Conservation (phyloP, 2,329 filamentous ascomycete genomes). For the Coniochaeta sp. region DNA sequence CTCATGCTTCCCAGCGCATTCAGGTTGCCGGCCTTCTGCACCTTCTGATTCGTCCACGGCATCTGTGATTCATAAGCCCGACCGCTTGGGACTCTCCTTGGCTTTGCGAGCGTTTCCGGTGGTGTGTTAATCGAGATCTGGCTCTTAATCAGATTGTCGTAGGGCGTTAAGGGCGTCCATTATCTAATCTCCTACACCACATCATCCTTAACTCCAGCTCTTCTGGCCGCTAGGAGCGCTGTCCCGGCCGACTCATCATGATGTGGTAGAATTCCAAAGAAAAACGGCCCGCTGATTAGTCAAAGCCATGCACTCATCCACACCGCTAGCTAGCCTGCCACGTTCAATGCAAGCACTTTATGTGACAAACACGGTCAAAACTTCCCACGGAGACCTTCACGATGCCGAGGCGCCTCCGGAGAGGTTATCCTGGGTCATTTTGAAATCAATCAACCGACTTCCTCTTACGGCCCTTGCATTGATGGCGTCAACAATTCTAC, state of each 20-base stretch:
- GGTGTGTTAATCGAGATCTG: not conserved
- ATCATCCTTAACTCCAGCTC: slow-evolving; percentile 5
- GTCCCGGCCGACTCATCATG: too few species aligned
- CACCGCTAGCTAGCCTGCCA: not conserved
- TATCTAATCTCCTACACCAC: slow-evolving; percentile 3
- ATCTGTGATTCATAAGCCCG: not conserved
- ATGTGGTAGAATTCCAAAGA: not conserved
- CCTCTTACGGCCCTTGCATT: not conserved
- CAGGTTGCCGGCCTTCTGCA: not conserved
- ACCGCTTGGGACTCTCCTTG: not conserved
- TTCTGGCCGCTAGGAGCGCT: too few species aligned
- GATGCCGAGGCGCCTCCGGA: not conserved
- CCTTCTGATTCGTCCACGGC: not conserved
- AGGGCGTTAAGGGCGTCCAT: too few species aligned
- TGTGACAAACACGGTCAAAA: too few species aligned
- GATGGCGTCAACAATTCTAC: too few species aligned
- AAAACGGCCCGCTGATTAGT: not conserved
- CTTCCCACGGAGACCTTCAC: not conserved
- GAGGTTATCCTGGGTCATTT: too few species aligned
- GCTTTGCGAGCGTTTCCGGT: not conserved
- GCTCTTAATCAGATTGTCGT: too few species aligned
- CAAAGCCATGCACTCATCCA: too few species aligned
- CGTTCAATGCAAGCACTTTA: not conserved
- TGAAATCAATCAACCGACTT: not conserved
- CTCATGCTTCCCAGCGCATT: not conserved